These are phyloP conservation scores for Eremomyces bilateralis DNA, from an alignment of 495 filamentous ascomycete genomes.

Conservation along the genomic window DNA sequence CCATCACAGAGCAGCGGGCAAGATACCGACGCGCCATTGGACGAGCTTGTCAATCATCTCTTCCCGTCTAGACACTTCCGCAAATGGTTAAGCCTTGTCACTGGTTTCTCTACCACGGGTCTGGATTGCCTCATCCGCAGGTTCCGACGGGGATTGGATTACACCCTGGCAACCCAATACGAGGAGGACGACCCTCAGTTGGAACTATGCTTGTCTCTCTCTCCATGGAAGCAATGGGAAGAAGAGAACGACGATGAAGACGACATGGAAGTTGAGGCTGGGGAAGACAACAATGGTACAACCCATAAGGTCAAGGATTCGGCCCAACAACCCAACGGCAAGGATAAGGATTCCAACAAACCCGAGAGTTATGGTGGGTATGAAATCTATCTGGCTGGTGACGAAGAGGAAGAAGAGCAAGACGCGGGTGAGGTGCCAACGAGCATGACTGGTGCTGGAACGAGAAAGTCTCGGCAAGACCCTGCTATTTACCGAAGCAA, in stretches of 20 bases:
- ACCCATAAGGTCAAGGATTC: slow-evolving; percentile 1
- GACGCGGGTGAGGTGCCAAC: slow-evolving; percentile 10
- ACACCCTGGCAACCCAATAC: slow-evolving; percentile 74
- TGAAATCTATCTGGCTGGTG: slow-evolving; percentile 79
- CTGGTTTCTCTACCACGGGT: slow-evolving; percentile 32
- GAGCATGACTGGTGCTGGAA: slow-evolving; percentile 17
- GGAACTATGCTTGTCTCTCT: slow-evolving; percentile 71
- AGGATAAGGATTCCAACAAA: not conserved
- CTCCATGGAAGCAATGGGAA: slow-evolving; percentile 66
- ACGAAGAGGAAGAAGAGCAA: slow-evolving; percentile 51
- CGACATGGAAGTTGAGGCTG: slow-evolving; percentile 1
- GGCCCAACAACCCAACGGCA: slow-evolving; percentile 2
- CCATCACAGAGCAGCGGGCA: slow-evolving; percentile 1
- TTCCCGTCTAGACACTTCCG: slow-evolving; percentile 73
- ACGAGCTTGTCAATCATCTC: slow-evolving; percentile 53
- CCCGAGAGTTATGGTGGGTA: slow-evolving; percentile 50
- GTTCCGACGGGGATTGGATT: slow-evolving; percentile 74
- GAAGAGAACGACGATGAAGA: slow-evolving; percentile 28
- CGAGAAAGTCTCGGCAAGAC: slow-evolving; percentile 15
- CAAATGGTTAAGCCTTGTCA: slow-evolving; percentile 70
- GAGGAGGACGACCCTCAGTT: slow-evolving; percentile 54
- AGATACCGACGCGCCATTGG: slow-evolving; percentile 26
- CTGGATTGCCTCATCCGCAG: slow-evolving; percentile 51
- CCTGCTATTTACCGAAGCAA: slow-evolving; percentile 68
- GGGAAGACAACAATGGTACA: slow-evolving; percentile 8